Percentiles rank a stretch among this genome's conserved stretches.
phyloP scores from a whole-genome alignment of 768 basidiomycete genomes.

The Suillus bovinus region DNA sequence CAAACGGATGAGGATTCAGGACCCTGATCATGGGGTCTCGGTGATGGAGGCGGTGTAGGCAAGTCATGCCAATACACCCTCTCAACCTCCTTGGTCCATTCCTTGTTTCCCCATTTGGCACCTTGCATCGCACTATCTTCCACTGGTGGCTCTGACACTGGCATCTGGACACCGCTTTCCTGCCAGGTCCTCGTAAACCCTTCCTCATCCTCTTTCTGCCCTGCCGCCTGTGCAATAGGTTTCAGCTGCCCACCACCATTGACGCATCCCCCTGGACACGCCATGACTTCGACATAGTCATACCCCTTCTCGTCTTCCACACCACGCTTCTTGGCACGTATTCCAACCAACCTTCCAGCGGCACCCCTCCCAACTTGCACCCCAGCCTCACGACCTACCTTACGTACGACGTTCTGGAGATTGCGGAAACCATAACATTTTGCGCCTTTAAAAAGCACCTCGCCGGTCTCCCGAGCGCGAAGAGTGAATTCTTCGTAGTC shows the following conservation, averaged over 20 bases:
- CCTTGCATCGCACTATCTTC: constrained; percentile 36
- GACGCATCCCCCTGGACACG: constrained; percentile 95
- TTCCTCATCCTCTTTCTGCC: constrained; percentile 50
- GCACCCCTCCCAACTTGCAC: constrained; percentile 72
- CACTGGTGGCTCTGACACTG: constrained; percentile 20
- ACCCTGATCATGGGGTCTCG: constrained; percentile 19
- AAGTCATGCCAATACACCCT: constrained; percentile 72
- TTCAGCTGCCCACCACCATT: constrained; percentile 89
- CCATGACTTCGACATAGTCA: constrained; percentile 98
- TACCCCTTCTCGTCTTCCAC: constrained; percentile 50
- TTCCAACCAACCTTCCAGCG: constrained; percentile 44
- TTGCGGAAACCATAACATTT: constrained; percentile 98
- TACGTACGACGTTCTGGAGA: constrained; percentile 93
- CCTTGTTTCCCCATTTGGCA: constrained; percentile 79
- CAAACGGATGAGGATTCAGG: not conserved
- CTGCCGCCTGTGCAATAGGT: constrained; percentile 2
- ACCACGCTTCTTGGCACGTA: constrained; percentile 34
- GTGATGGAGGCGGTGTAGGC: constrained; percentile 49
- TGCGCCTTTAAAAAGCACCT: constrained; percentile 85
- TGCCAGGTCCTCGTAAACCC: constrained; percentile 67
- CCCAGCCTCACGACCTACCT: constrained; percentile 85
- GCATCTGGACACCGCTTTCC: constrained; percentile 45
- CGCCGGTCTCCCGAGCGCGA: constrained; percentile 42
- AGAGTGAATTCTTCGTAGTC: constrained; percentile 81
- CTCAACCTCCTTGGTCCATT: constrained; percentile 83